phyloP scores from a whole-genome alignment of 2,329 filamentous ascomycete species.

The Fusarium phyllophilum region DNA sequence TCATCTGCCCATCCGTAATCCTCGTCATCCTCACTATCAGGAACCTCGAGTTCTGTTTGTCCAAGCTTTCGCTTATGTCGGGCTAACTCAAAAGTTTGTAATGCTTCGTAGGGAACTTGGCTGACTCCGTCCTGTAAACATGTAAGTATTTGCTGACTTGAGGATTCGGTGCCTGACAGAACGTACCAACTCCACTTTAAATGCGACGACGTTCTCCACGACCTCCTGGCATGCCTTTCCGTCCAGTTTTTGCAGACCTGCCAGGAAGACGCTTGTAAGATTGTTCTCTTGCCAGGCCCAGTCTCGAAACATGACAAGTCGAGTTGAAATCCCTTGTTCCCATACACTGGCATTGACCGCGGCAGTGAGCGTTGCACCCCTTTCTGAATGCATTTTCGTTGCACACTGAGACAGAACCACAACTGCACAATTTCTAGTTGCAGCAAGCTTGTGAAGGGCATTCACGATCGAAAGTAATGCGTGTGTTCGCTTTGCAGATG shows the following conservation, averaged over 20 bases:
- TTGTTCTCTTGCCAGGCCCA: conserved; percentile 65
- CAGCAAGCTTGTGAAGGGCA: conserved; percentile 79
- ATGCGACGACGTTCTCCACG: conserved; percentile 59
- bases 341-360: conserved; percentile 80
- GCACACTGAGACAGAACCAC: conserved; percentile 82
- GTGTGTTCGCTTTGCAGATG: conserved; percentile 58
- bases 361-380: conserved; percentile 75
- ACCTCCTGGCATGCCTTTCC: conserved; percentile 58
- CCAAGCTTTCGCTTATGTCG: conserved; percentile 70
- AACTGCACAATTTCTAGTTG: conserved; percentile 76
- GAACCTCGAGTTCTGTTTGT: conserved; percentile 68
- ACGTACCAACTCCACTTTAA: conserved; percentile 59
- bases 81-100: conserved; percentile 48
- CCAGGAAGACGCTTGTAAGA: conserved; percentile 64
- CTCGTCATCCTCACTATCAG: conserved; percentile 73
- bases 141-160: conserved; percentile 37
- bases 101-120: conserved; percentile 54
- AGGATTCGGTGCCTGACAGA: conserved; percentile 22
- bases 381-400: conserved; percentile 78
- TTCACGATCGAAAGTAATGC: conserved; percentile 72
- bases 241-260: conserved; percentile 72
- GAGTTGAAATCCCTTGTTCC: conserved; percentile 80
- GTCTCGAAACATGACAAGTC: conserved; percentile 83
- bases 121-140: conserved; percentile 55
- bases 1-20: conserved; percentile 79